Evolutionary conservation across 2,329 filamentous ascomycete species (phyloP), one percentile per base, ranked within the genome.

Genomic region (Chrysoporthe puriensis): DNA sequence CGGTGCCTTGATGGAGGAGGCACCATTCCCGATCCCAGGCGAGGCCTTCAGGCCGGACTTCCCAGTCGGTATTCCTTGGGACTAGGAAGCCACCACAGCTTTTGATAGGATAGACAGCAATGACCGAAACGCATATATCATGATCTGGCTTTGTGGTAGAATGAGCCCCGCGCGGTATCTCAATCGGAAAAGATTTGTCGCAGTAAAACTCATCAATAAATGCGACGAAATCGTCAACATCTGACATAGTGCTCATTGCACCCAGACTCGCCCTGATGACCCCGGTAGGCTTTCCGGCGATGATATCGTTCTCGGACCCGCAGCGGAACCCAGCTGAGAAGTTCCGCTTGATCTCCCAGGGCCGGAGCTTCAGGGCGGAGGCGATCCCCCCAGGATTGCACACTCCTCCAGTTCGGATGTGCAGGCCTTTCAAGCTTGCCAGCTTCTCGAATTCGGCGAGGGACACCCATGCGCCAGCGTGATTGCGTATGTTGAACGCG

Each of bases 1-100:
- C 91, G 1, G 94, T 96, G 56, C 93, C 94, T 74, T 90, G 87
- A 76, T 97, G 94, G 16, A 99, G 84, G 26, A 99, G 82, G 79
- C 95, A 98, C 95, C 96, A 99, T 81, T 98, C 95, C 70, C 96
- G 86, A 77, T 99, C 96, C 94, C 95, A 98, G 9, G 90, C 91
- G 2, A 99, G 83, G 0, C 96, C 96, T 79, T 97, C 94, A 8
- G 86, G 83, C 66, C 86, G 88, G 26, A 98, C 85, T 73, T 92
- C 88, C 96, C 96, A 99, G 16, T 83, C 75, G 8, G 80, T 81
- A 2, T 82, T 85, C 0, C 79, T 70, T 1, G 93, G 90, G 42
- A 98, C 83, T 46, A 82, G 82, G 76, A 91, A 97, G 0, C 92
- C 92, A 18, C 89, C 92, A 74, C 96, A 98, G 76, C 94, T 97